Percentiles rank a stretch among this genome's conserved stretches.
Evolutionary conservation across 495 filamentous ascomycete genomes (phyloP).

Genomic region (Penicillium coprophilum): DNA sequence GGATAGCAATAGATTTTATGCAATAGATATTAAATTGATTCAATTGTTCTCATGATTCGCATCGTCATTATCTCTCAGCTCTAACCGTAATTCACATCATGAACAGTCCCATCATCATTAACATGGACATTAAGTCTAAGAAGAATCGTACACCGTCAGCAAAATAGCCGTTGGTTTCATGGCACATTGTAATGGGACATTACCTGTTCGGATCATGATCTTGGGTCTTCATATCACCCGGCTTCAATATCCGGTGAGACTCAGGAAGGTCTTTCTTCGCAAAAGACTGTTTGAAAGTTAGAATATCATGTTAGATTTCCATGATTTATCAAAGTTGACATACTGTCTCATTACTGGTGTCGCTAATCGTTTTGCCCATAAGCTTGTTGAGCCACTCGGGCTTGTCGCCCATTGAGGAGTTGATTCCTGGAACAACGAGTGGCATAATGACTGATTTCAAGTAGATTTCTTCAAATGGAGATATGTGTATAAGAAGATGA

Average conservation of each 20-base stretch:
- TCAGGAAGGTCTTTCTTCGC: conserved; percentile 72
- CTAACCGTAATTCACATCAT: conserved; percentile 57
- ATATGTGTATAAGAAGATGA: neutral
- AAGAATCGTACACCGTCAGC: neutral
- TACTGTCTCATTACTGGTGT: conserved; percentile 50
- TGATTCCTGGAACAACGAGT: conserved; percentile 76
- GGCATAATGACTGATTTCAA: conserved; percentile 58
- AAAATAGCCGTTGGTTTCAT: neutral
- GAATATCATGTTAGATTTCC: neutral
- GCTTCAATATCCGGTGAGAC: conserved; percentile 64
- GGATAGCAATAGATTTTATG: conserved; percentile 1
- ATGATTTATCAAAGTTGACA: conserved; percentile 16
- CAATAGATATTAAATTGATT: conserved; percentile 5
- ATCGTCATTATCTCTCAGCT: neutral
- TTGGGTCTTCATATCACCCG: conserved; percentile 59
- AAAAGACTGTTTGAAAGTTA: conserved; percentile 55
- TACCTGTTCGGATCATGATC: conserved; percentile 62
- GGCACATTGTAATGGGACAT: conserved; percentile 16
- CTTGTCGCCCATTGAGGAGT: conserved; percentile 52
- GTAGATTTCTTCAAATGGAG: neutral
- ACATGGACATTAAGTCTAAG: conserved; percentile 70
- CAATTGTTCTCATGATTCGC: neutral
- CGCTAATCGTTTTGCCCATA: conserved; percentile 69
- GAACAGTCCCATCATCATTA: conserved; percentile 70
- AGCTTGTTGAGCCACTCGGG: conserved; percentile 72